A percentile compares a stretch with the other conserved stretches of the same genome.
These are phyloP conservation scores for Hypoxylon sp. DNA, from an alignment of 2,329 filamentous ascomycete genomes.

Conservation along the genomic window DNA sequence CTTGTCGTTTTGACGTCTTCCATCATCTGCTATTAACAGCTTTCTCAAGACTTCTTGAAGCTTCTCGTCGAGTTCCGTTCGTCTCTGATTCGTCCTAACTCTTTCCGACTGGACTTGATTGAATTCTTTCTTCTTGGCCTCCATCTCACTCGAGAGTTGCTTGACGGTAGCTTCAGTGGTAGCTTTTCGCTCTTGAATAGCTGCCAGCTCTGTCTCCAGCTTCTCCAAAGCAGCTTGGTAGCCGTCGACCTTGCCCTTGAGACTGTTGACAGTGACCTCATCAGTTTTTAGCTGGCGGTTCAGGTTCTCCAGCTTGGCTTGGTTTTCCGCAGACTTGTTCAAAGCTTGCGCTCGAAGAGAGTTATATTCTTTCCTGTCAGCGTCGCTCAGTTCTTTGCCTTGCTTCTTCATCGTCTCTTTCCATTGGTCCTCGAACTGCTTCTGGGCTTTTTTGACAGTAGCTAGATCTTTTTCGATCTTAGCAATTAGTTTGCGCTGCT, in stretches of 20 bases:
- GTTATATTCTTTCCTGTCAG: slow-evolving; percentile 91
- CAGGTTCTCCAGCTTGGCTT: slow-evolving; percentile 87
- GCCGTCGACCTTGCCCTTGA: slow-evolving; percentile 88
- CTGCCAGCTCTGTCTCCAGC: slow-evolving; percentile 77
- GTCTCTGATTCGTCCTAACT: slow-evolving; percentile 81
- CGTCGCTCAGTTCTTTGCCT: slow-evolving; percentile 85
- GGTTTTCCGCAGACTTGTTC: slow-evolving; percentile 82
- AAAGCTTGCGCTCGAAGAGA: slow-evolving; percentile 86
- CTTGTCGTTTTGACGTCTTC: slow-evolving; percentile 85
- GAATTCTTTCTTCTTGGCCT: slow-evolving; percentile 89
- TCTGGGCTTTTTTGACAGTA: slow-evolving; percentile 88
- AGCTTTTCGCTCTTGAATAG: slow-evolving; percentile 76
- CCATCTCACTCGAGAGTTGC: slow-evolving; percentile 81
- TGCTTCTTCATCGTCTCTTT: slow-evolving; percentile 86
- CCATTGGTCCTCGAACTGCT: slow-evolving; percentile 90
- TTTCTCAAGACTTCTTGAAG: slow-evolving; percentile 84
- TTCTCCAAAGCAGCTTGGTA: slow-evolving; percentile 80
- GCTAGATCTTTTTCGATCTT: slow-evolving; percentile 84
- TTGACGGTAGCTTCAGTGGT: slow-evolving; percentile 73
- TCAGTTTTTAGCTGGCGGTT: slow-evolving; percentile 90
- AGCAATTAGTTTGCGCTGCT: slow-evolving; percentile 75
- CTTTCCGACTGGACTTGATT: slow-evolving; percentile 88
- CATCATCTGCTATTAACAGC: slow-evolving; percentile 86
- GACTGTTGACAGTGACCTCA: slow-evolving; percentile 87
- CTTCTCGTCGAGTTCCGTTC: slow-evolving; percentile 92